These are phyloP conservation scores for Pestalotiopsis sp. DNA, from an alignment of 2,329 filamentous ascomycete species.

Conservation along the genomic window DNA sequence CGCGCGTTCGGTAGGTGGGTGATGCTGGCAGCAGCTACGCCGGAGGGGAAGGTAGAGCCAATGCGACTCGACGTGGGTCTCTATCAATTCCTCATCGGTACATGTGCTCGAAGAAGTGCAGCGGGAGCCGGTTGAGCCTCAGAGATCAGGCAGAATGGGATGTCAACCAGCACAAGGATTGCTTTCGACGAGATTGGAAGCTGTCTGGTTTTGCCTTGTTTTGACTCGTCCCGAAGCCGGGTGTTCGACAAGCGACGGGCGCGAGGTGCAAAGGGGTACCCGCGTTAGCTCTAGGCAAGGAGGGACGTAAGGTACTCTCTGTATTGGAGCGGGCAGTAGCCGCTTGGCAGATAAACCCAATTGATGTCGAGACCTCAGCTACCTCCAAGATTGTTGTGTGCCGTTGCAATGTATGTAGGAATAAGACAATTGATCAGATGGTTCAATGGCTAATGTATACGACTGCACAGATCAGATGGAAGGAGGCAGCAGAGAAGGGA, in stretches of 20 bases:
- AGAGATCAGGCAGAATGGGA: background rate
- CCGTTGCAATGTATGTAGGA: background rate
- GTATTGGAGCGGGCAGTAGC: background rate
- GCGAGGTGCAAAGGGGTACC: conserved; percentile 3
- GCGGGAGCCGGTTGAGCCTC: background rate
- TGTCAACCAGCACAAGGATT: background rate
- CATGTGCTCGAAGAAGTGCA: background rate
- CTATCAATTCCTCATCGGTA: conserved; percentile 4
- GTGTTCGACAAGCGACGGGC: background rate
- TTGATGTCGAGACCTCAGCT: too few relatives aligned
- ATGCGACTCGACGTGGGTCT: conserved; percentile 6
- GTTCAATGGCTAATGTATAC: background rate
- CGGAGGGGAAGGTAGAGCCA: conserved; percentile 2
- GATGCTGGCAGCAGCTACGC: background rate
- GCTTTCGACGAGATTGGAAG: conserved; percentile 6
- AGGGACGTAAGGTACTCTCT: background rate
- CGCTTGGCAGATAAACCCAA: background rate
- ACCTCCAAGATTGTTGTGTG: background rate
- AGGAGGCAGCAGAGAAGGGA: background rate
- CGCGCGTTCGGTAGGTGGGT: conserved; percentile 15
- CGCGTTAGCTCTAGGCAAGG: background rate
- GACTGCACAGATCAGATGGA: background rate
- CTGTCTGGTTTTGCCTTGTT: conserved; percentile 2
- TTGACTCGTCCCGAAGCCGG: background rate
- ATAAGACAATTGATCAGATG: background rate